Conservation (phyloP, 306 rosid species). For the Cucurbita argyrosperma region DNA sequence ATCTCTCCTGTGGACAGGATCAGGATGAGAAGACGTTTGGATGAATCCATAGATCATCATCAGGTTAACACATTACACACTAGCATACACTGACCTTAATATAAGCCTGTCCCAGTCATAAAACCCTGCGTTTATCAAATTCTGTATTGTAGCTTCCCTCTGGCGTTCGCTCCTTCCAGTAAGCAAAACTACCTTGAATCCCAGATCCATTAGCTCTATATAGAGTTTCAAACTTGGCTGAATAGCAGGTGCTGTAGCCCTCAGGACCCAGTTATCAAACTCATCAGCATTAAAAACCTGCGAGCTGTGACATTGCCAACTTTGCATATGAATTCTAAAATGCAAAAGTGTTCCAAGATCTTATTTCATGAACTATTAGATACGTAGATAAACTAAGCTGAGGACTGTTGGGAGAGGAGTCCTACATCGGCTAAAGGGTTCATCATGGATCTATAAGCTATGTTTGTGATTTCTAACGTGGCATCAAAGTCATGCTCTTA, state of each 20-base stretch:
- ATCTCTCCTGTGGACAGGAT: too few species aligned
- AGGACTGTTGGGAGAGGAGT: too few species aligned
- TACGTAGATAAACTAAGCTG: too few species aligned
- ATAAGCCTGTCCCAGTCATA: constrained; percentile 64
- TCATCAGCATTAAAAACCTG: constrained; percentile 41
- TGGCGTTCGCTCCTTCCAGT: constrained; percentile 73
- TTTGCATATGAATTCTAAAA: background rate
- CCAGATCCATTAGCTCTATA: constrained; percentile 48
- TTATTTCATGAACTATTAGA: background rate
- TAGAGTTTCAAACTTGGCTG: constrained; percentile 65
- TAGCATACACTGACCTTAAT: constrained; percentile 37
- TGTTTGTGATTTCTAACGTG: too few species aligned
- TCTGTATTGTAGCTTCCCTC: constrained; percentile 42
- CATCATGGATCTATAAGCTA: too few species aligned
- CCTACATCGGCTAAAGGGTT: too few species aligned
- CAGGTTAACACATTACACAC: background rate
- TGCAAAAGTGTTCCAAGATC: background rate
- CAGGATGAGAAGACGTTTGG: too few species aligned
- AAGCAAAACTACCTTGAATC: constrained; percentile 66
- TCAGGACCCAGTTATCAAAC: constrained; percentile 68
- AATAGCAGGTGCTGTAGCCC: constrained; percentile 48
- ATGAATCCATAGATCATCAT: background rate
- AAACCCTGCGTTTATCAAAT: constrained; percentile 60
- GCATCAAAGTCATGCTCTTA: too few species aligned
- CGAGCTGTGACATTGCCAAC: constrained; percentile 28